phyloP scores from a whole-genome alignment of 495 filamentous ascomycete species.

The Neurospora sp. region DNA sequence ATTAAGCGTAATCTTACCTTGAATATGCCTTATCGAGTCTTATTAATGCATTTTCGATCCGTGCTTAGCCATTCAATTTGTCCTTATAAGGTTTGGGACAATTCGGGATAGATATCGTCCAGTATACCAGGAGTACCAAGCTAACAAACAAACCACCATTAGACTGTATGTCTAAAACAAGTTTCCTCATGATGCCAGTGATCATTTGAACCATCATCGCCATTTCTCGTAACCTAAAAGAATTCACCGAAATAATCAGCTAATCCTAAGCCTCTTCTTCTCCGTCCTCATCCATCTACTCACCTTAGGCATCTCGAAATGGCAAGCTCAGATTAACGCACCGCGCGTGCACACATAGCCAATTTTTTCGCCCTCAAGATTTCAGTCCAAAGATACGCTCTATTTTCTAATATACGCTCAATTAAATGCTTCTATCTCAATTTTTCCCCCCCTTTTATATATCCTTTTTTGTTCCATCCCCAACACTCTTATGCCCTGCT shows the following conservation, averaged over 20 bases:
- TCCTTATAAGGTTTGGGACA: too few relatives aligned
- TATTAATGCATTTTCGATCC: too few relatives aligned
- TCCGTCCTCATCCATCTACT: neutral
- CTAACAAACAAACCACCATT: too few relatives aligned
- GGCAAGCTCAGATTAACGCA: neutral
- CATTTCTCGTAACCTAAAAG: neutral
- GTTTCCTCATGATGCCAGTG: neutral
- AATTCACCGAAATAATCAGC: neutral
- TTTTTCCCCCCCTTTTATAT: neutral
- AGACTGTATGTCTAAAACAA: neutral
- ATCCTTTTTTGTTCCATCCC: neutral
- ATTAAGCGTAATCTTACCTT: too few relatives aligned
- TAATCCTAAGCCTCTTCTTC: neutral
- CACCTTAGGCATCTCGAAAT: neutral
- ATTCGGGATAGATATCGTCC: too few relatives aligned
- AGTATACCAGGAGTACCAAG: too few relatives aligned
- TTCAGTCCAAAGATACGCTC: neutral
- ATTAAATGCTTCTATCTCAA: neutral
- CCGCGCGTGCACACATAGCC: neutral
- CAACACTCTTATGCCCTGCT: slow-evolving; percentile 3
- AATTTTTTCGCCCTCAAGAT: neutral
- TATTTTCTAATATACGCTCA: neutral
- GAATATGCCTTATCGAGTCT: too few relatives aligned
- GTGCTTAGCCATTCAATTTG: too few relatives aligned
- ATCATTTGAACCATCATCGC: neutral